Base-by-base conservation (phyloP, 1,139 yeast genomes). In the Lodderomyces theae region DNA sequence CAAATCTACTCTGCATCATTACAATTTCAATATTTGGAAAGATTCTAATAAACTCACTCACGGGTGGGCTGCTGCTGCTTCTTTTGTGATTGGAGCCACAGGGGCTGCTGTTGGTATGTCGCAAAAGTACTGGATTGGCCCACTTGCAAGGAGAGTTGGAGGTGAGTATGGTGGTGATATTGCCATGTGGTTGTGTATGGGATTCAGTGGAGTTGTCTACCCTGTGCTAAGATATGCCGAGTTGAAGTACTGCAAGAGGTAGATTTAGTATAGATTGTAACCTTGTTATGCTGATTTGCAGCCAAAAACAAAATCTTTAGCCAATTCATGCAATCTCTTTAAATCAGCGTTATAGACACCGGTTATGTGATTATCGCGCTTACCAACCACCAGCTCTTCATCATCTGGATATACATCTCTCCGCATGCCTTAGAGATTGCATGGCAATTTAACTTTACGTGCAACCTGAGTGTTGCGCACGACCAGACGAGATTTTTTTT, bases 101-200 rank as follows among this genome's bases (percentile, higher is more conserved):
- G 94, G 92, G 23, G 90, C 86, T 1, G 86, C 82, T 3, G 65
- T 85, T n/a, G 92, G 92, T 5, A 85, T 85, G 95, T 74, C 85
- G 17, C 95, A 85, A 54, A 82, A 79, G 1, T 86, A 85, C 58
- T 86, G 82, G 73, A 69, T 77, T 13, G 95, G 94, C 0, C 88
- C 88, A 0, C 54, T 85, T 30, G 89, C 92, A 5, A 61, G 61
- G 40, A 88, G 89, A 6, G 61, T 56, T 2, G 58, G 89, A 5
- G 71, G 72, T 1, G 72, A 63, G 13, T 58, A 56, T 41, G 90
- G 90, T 32, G 89, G 88, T 18, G 95, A 86, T 54, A 62, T 89
- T 35, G 97, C 94, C 28, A 81, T 84, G 77, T 86, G 92, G 81
- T 60, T 88, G 29, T 74, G 86, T 28, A 78, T 85, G 77, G 94